phyloP scores from a whole-genome alignment of 305 asterid species.

The Ajuga reptans region DNA sequence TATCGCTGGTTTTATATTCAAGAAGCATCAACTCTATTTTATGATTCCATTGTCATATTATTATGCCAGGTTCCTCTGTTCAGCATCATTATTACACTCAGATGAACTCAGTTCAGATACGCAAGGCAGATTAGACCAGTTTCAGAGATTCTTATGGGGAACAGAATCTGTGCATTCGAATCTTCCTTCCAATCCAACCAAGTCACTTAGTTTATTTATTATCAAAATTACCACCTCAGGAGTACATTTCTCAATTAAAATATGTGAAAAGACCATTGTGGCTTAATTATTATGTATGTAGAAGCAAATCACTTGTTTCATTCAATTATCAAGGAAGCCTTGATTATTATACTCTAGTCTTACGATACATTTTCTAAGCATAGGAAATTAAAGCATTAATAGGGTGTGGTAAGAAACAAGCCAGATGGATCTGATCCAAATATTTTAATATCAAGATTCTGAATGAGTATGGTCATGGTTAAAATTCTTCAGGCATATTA shows the following conservation, averaged over 20 bases:
- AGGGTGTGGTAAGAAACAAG: background rate
- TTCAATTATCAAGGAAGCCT: background rate
- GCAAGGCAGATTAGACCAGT: background rate
- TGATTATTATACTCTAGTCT: background rate
- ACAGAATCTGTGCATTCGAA: background rate
- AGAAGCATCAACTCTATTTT: background rate
- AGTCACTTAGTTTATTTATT: background rate
- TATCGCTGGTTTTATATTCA: background rate
- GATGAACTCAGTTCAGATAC: background rate
- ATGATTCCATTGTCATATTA: background rate
- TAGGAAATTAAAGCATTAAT: background rate
- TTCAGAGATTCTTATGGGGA: background rate
- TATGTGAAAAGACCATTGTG: background rate
- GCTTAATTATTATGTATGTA: background rate
- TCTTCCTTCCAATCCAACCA: background rate
- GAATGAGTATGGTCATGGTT: background rate
- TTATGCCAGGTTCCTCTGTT: background rate
- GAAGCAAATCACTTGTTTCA: background rate
- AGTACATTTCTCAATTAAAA: background rate
- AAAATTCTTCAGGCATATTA: background rate
- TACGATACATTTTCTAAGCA: background rate
- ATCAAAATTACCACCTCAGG: background rate
- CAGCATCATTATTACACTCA: background rate
- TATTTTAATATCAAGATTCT: background rate
- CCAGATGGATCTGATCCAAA: background rate